Base-by-base conservation (phyloP, 1,284 basidiomycete genomes). In the Trametes versicolor region DNA sequence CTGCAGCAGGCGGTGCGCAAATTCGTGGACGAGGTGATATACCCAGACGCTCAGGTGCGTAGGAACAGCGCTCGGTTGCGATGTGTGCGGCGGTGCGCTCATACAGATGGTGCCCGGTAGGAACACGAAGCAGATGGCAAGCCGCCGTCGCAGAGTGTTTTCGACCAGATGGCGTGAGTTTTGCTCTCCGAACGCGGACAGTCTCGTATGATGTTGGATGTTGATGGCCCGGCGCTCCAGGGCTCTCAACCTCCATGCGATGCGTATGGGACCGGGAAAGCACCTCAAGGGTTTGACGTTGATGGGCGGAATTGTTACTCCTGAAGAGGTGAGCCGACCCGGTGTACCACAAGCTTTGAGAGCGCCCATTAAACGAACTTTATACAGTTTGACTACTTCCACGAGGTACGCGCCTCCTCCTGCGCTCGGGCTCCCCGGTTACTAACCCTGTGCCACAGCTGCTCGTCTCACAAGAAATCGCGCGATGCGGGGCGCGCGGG, bases 381-480 rank as follows among this genome's bases (percentile, higher is more conserved):
- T 45, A n/a, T 50, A 79, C 78, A 78, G 77, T 93, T 92, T 72
- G 89, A 95, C 74, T 93, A 93, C 75, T 95, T 95, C 82, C 92
- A 94, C 74, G 94, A 95, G 79, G 83, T 89, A 47, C 58, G 41
- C 39, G 56, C 10, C 32, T 2, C 21, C n/a, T 19, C 19, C 13
- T 32, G 41, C 43, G 10, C 29, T 37, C 21, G 21, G 13, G 19
- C 39, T 51, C 8, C 53, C 27, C 27, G 48, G 12, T 25, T 29
- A 0, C 23, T 25, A n/a, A 23, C 2, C 21, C 36, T 39, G 32
- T 17, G 27, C 65, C 63, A 75, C 43, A 92, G 83, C 82, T 95
- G n/a, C 87, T 97, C 56, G 85, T 97, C 73, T 94, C 89, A 55
- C 96, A 98, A 83, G 97, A 98, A 79, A 74, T 97, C 51, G 80